Evolutionary conservation across 306 rosid genomes (phyloP), one percentile per base, ranked within the genome.

Genomic region (Quercus dentata): DNA sequence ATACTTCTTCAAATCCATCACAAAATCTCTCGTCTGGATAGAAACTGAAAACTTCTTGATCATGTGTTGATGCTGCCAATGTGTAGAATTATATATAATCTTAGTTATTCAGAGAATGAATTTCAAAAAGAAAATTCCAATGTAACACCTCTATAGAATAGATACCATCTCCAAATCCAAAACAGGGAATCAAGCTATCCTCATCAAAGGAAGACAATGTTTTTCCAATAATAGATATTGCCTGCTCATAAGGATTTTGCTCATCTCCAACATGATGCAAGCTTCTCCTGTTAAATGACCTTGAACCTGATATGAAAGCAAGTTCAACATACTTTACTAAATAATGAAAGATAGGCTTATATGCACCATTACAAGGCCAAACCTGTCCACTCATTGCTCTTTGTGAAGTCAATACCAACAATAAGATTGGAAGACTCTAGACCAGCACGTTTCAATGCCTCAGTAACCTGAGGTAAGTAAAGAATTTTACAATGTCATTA

Each of bases 321-420:
- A 76, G 82, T 76, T 82, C 75, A 78, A 73, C 74, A 75, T 51
- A 73, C 77, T 75, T 55, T 28, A 76, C 59, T 56, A 25, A 58
- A 79, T 63, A 41, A 57, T 17, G 38, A 18, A 49, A 64, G 54
- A 49, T 30, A 52, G 33, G 61, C 67, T 56, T 14, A 19, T 58
- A 31, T 71, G 71, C 30, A 76, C 61, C 59, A 23, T 74, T 74
- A 79, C 18, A 73, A 82, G 80, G 79, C 69, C 81, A 79, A 79
- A 94, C 99, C 99, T 90, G 99, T 93, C 99, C 99, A 96, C 83
- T 96, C 99, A 78, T 96, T 96, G 91, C 99, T 96, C 92, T 96
- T 93, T 9, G 99, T 96, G 85, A 93, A 96, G 84, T 96, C 99
- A 78, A 96, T 90, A 62, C 99, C 99, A 21, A 96, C 98, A 76